phyloP scores from a whole-genome alignment of 169 alveolate species.

The Eimeria praecox region DNA sequence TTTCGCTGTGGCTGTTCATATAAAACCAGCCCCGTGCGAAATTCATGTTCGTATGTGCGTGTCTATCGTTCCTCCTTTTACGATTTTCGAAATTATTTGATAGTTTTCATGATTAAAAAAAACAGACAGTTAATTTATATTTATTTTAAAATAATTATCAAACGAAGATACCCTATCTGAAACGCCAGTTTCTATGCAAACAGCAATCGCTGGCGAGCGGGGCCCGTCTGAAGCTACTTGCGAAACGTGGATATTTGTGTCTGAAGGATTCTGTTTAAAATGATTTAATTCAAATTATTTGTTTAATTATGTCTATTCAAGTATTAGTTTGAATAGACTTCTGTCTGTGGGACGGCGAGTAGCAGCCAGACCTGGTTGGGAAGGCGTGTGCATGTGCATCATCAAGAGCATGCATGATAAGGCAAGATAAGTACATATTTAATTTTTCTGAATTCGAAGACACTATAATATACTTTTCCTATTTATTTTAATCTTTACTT shows the following conservation, averaged over 20 bases:
- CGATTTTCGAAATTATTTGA: no score
- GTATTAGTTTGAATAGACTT: neutral
- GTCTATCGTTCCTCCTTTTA: neutral
- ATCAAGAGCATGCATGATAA: neutral
- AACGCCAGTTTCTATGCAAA: neutral
- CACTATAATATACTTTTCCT: neutral
- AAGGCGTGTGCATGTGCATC: neutral
- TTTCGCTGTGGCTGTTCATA: neutral
- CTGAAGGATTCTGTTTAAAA: neutral
- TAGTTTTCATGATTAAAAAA: neutral
- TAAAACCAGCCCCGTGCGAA: conserved; percentile 27
- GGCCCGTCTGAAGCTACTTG: neutral
- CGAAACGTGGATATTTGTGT: neutral
- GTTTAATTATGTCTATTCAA: neutral
- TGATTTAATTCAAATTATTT: neutral
- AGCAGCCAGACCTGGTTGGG: neutral
- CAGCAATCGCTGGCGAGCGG: neutral
- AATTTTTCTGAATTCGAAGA: neutral
- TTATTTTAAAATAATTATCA: no score
- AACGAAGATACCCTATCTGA: neutral
- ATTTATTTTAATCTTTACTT: neutral
- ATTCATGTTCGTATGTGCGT: neutral
- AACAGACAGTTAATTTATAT: neutral
- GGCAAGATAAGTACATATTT: no score
- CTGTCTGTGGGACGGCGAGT: neutral